These are phyloP conservation scores for Jackrogersella multiformis DNA, from an alignment of 495 filamentous ascomycete genomes.

Conservation along the genomic window DNA sequence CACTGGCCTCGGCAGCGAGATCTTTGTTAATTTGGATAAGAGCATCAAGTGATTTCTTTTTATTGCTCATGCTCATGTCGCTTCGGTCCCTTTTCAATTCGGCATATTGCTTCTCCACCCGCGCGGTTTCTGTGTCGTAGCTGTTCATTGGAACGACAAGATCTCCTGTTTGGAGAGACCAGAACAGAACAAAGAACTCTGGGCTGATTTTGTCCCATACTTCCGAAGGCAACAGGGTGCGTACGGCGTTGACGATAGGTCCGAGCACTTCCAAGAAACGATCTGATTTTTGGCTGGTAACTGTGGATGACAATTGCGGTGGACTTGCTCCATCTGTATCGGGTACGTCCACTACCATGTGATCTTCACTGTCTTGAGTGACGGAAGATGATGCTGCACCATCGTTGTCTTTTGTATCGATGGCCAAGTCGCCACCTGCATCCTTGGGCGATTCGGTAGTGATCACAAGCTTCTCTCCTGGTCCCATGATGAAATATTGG, in stretches of 20 bases:
- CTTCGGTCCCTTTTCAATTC: conserved; percentile 73
- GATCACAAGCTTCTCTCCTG: conserved; percentile 44
- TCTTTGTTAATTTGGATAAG: conserved; percentile 67
- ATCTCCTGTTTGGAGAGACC: conserved; percentile 86
- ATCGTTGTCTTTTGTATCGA: conserved; percentile 41
- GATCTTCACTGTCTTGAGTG: conserved; percentile 47
- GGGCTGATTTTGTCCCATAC: conserved; percentile 74
- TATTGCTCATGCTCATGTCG: conserved; percentile 76
- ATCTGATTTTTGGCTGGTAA: conserved; percentile 52
- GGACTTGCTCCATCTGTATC: conserved; percentile 40
- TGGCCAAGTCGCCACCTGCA: conserved; percentile 53
- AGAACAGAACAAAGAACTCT: conserved; percentile 90
- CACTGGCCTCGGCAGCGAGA: conserved; percentile 74
- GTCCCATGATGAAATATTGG: conserved; percentile 53
- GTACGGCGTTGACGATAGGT: conserved; percentile 74
- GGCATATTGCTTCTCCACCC: conserved; percentile 67
- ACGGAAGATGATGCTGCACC: conserved; percentile 18
- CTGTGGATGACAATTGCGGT: conserved; percentile 27
- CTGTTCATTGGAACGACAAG: conserved; percentile 74
- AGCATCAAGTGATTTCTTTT: conserved; percentile 63
- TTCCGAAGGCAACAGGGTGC: conserved; percentile 65
- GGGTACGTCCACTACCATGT: conserved; percentile 50
- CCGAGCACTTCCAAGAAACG: conserved; percentile 79
- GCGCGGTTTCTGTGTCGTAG: conserved; percentile 75
- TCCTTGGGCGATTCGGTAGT: conserved; percentile 46